phyloP scores from a whole-genome alignment of 2,329 filamentous ascomycete genomes.

The Trichoderma guizhouense region DNA sequence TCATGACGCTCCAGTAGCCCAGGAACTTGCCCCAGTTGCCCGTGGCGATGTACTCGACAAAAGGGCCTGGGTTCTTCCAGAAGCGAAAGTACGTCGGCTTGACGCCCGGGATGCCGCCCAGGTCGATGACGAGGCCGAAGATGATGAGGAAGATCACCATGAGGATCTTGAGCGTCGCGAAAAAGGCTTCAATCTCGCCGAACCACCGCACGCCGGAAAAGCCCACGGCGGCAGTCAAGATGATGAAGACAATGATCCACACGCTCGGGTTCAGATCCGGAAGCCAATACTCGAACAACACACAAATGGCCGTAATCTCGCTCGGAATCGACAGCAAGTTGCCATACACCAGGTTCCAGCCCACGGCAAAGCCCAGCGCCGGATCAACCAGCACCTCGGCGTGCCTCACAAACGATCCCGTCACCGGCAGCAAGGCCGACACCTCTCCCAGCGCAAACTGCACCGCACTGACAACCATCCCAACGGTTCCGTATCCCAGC shows the following conservation, averaged over 20 bases:
- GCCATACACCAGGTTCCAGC: slow-evolving; percentile 55
- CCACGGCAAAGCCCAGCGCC: slow-evolving; percentile 53
- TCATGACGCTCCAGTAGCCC: slow-evolving; percentile 61
- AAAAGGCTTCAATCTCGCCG: slow-evolving; percentile 56
- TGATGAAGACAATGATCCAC: slow-evolving; percentile 49
- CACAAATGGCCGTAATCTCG: slow-evolving; percentile 61
- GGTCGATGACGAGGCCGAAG: slow-evolving; percentile 59
- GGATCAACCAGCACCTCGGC: slow-evolving; percentile 60
- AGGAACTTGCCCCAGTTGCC: slow-evolving; percentile 62
- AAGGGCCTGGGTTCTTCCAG: slow-evolving; percentile 66
- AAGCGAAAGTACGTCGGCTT: slow-evolving; percentile 63
- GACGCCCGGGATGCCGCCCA: slow-evolving; percentile 58
- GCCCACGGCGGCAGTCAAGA: slow-evolving; percentile 54
- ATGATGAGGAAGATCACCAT: slow-evolving; percentile 61
- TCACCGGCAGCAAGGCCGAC: slow-evolving; percentile 59
- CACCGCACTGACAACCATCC: slow-evolving; percentile 54
- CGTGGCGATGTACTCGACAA: slow-evolving; percentile 60
- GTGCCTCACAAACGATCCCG: slow-evolving; percentile 60
- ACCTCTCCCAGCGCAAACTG: slow-evolving; percentile 60
- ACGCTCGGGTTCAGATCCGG: slow-evolving; percentile 52
- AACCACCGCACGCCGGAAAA: slow-evolving; percentile 56
- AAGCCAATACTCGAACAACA: slow-evolving; percentile 60
- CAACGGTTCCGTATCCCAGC: slow-evolving; percentile 54
- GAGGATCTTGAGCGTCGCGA: slow-evolving; percentile 54
- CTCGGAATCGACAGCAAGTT: slow-evolving; percentile 53